Percentiles rank a stretch among this genome's conserved stretches.
phyloP scores from a whole-genome alignment of 345 rosid genomes.

The Salix purpurea region DNA sequence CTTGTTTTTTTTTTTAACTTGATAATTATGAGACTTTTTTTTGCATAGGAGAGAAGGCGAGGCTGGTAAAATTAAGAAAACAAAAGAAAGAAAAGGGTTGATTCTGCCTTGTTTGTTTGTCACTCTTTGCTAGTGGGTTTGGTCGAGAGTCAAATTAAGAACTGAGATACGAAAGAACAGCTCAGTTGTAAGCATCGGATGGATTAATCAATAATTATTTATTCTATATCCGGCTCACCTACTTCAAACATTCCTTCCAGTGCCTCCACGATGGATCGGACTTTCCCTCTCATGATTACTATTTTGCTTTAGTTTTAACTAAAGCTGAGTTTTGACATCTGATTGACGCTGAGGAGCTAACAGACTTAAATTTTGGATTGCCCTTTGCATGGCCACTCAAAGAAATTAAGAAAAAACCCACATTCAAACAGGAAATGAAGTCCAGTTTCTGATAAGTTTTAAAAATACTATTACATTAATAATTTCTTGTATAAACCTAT shows the following conservation, averaged over 20 bases:
- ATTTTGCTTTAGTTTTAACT: not conserved
- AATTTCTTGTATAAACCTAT: no score
- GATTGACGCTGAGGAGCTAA: no score
- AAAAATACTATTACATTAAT: no score
- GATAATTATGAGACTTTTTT: not conserved
- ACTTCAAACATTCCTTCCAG: no score
- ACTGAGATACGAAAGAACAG: not conserved
- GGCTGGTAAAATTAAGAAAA: not conserved
- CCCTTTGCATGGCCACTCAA: no score
- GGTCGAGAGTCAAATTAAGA: conserved; percentile 4
- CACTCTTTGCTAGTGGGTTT: not conserved
- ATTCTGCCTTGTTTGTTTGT: not conserved
- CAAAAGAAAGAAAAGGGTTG: not conserved
- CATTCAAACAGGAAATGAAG: no score
- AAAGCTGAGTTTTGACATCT: not conserved
- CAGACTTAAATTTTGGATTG: no score
- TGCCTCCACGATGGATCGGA: no score
- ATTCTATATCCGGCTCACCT: not conserved
- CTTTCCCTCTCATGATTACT: no score
- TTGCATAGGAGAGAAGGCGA: not conserved
- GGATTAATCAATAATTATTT: conserved; percentile 7
- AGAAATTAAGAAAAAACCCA: no score
- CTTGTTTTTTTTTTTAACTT: not conserved
- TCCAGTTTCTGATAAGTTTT: no score
- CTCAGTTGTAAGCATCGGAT: conserved; percentile 6